Conservation (phyloP, 2,329 filamentous ascomycete species). For the Trichoderma simmonsii region DNA sequence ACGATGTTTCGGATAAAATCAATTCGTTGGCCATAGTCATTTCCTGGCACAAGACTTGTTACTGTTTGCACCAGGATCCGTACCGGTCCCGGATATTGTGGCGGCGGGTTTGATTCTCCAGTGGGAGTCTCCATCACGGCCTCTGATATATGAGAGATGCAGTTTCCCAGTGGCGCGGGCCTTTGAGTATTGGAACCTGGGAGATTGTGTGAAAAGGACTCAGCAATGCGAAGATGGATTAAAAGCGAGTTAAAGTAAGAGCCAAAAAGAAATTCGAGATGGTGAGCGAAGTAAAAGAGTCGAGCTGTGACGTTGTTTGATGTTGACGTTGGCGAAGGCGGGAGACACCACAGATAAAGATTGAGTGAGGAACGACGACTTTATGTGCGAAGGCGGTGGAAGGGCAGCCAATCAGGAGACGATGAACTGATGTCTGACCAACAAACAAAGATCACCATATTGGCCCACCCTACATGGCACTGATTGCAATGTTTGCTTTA, state of each 20-base stretch:
- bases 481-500: too few relatives aligned
- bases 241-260: neutral
- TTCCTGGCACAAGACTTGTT: neutral
- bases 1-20: neutral
- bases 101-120: rapidly evolving
- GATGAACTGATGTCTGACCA: neutral
- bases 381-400: neutral
- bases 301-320: neutral
- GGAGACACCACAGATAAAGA: too few relatives aligned
- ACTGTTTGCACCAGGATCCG: neutral
- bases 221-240: neutral
- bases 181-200: neutral
- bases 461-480: too few relatives aligned
- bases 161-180: neutral
- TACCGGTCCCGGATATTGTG: neutral
- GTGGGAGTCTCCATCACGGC: neutral
- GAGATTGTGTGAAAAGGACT: neutral
- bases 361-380: too few relatives aligned
- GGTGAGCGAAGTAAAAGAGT: neutral
- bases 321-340: neutral
- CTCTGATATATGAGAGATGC: neutral
- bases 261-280: neutral
- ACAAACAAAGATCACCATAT: too few relatives aligned
- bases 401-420: neutral
- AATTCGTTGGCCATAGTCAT: neutral